Conservation (phyloP, 495 filamentous ascomycete species). For the Bombardia bombarda region DNA sequence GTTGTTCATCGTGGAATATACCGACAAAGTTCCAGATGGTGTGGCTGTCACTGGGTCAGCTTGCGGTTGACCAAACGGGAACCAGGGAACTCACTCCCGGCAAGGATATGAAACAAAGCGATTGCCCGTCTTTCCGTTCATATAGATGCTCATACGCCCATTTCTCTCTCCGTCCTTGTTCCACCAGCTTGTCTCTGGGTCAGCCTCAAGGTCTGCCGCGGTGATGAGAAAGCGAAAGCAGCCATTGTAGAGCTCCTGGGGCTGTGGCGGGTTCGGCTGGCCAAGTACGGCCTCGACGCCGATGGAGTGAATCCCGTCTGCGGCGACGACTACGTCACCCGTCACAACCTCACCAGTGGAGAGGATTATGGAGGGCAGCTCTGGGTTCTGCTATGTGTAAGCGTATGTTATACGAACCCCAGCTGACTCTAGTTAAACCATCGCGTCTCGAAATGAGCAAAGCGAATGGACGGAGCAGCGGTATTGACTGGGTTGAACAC, state of each 20-base stretch:
- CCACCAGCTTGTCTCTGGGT: conserved; percentile 25
- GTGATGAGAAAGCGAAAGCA: conserved; percentile 40
- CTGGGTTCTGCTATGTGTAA: no score
- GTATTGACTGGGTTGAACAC: no score
- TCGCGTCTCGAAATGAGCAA: no score
- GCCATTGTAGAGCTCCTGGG: conserved; percentile 27
- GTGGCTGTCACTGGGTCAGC: no score
- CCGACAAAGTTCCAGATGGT: conserved; percentile 37
- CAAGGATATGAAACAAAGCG: conserved; percentile 39
- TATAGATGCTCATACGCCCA: conserved; percentile 24
- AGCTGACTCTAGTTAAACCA: no score
- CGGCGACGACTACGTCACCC: conserved; percentile 41
- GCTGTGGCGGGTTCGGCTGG: conserved; percentile 12
- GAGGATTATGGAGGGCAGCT: conserved; percentile 29
- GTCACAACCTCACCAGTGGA: conserved; percentile 22
- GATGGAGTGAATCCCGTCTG: conserved; percentile 41
- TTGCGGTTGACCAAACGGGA: background rate
- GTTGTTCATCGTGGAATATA: conserved; percentile 27
- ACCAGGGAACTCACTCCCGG: conserved; percentile 16
- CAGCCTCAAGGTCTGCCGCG: conserved; percentile 22
- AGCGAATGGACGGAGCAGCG: no score
- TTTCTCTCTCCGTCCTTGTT: conserved; percentile 20
- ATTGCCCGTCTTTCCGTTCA: conserved; percentile 17
- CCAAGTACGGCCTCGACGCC: conserved; percentile 20
- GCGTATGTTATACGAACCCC: no score